A percentile compares a stretch with the other conserved stretches of the same genome.
Conservation (phyloP, 208 protist genomes). For the Crithidia expoeki region DNA sequence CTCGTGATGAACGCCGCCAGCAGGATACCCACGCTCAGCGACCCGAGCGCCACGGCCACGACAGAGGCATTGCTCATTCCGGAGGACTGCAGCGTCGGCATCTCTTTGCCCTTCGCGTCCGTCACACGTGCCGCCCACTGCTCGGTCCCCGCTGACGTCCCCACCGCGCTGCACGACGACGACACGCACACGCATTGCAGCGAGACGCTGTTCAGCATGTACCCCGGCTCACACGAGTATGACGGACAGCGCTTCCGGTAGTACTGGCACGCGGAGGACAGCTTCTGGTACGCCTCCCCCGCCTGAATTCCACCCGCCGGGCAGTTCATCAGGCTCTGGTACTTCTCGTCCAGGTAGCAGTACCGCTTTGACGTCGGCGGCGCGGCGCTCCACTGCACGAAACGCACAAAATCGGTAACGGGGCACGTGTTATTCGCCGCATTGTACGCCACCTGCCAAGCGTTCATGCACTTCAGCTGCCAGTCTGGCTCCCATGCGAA, state of each 20-base stretch:
- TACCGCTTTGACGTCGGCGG: constrained; percentile 37
- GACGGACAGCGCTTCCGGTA: constrained; percentile 31
- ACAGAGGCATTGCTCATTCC: constrained; percentile 7
- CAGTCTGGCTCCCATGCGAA: constrained; percentile 43
- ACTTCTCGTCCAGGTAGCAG: constrained; percentile 55
- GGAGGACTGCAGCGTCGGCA: constrained; percentile 10
- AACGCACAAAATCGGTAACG: constrained; percentile 49
- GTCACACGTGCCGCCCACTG: constrained; percentile 1
- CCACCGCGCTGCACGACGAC: constrained; percentile 3
- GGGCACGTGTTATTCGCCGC: constrained; percentile 46
- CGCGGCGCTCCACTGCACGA: constrained; percentile 37
- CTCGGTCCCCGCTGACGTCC: not conserved
- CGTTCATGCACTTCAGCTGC: constrained; percentile 47
- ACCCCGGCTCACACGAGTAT: constrained; percentile 28
- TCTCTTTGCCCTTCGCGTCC: not conserved
- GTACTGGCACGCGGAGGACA: constrained; percentile 23
- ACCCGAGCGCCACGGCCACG: constrained; percentile 14
- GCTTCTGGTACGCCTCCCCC: constrained; percentile 6
- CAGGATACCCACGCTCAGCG: constrained; percentile 11
- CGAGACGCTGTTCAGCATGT: constrained; percentile 25
- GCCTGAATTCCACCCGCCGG: constrained; percentile 19
- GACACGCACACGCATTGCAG: constrained; percentile 31
- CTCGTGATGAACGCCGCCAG: constrained; percentile 17
- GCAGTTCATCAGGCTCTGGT: constrained; percentile 23
- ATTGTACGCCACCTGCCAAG: constrained; percentile 31